Conservation (phyloP, 768 basidiomycete species). For the Tulasnella sp. region DNA sequence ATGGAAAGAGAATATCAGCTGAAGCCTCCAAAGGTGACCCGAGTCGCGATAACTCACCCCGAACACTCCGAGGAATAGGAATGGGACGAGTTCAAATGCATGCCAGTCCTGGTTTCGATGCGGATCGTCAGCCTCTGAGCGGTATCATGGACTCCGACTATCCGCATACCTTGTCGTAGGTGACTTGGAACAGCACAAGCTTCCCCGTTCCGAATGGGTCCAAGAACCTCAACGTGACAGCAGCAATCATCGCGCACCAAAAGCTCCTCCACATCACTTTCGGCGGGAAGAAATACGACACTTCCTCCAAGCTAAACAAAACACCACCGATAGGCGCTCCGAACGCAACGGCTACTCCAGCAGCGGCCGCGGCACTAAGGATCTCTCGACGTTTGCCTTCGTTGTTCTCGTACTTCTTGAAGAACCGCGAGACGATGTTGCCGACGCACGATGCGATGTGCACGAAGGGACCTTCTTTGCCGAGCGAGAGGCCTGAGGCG, state of each 20-base stretch:
- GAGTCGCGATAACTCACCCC: conserved; percentile 42
- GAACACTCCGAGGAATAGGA: conserved; percentile 76
- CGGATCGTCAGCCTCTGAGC: not conserved
- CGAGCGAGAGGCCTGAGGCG: conserved; percentile 79
- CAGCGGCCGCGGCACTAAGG: conserved; percentile 89
- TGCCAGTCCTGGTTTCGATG: conserved; percentile 67
- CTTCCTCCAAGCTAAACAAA: conserved; percentile 88
- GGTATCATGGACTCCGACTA: not conserved
- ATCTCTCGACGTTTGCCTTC: conserved; percentile 96
- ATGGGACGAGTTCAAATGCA: conserved; percentile 74
- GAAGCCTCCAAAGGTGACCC: not conserved
- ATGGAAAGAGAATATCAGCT: not conserved
- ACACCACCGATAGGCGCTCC: conserved; percentile 95
- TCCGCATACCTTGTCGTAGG: conserved; percentile 61
- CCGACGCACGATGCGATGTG: conserved; percentile 90
- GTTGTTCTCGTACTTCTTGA: conserved; percentile 86
- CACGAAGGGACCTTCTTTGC: conserved; percentile 72
- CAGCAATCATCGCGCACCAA: conserved; percentile 33
- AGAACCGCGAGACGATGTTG: conserved; percentile 81
- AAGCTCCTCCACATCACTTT: conserved; percentile 82
- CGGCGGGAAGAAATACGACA: conserved; percentile 92
- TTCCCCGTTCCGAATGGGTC: conserved; percentile 96
- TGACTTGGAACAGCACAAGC: conserved; percentile 83
- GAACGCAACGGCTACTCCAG: conserved; percentile 95
- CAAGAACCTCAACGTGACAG: conserved; percentile 31